phyloP scores from a whole-genome alignment of 345 rosid genomes.

The Salix viminalis region DNA sequence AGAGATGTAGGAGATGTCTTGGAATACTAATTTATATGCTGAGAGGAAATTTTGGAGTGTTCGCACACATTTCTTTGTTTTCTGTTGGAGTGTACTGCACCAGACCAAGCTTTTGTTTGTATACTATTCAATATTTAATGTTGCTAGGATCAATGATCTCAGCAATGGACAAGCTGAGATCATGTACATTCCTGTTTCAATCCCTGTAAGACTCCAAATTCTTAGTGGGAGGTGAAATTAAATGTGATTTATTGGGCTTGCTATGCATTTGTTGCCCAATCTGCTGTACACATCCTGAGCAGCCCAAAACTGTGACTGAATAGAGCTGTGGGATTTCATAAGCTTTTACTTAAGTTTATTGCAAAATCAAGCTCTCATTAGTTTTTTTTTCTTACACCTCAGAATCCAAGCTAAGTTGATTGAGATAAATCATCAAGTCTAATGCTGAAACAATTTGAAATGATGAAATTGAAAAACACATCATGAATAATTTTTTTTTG shows the following conservation, averaged over 20 bases:
- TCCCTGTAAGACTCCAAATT: not conserved
- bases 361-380: no score
- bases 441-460: no score
- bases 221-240: not conserved
- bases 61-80: not conserved
- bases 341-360: no score
- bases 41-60: not conserved
- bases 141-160: not conserved
- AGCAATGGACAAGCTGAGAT: not conserved
- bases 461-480: no score
- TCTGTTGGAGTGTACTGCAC: not conserved
- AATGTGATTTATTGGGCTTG: not conserved
- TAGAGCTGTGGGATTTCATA: not conserved
- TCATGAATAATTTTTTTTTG: no score
- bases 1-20: not conserved
- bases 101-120: not conserved
- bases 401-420: no score
- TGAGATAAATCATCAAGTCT: no score
- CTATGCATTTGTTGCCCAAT: not conserved
- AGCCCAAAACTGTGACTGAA: not conserved
- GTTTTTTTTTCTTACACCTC: no score
- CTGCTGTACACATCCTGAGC: not conserved
- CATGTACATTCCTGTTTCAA: not conserved
- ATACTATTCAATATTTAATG: not conserved
- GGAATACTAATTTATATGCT: not conserved